Base-by-base conservation (phyloP, 495 filamentous ascomycete species). In the Xylaria venustula region DNA sequence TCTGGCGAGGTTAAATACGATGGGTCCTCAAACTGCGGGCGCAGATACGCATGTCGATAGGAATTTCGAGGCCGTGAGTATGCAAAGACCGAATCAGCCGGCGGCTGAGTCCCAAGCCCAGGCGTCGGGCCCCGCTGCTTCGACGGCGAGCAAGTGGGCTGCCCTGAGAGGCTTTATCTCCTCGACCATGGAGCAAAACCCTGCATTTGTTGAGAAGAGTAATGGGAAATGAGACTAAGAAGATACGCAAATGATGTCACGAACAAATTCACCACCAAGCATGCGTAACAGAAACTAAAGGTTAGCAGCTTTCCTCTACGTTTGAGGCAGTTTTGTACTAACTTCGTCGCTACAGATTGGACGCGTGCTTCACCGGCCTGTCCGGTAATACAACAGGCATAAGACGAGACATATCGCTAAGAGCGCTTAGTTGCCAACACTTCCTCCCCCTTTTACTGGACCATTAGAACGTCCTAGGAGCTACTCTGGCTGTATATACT, bases 181-280 rank as follows among this genome's bases (percentile, higher is more conserved):
- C 0, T 81, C 86, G 60, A 90, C 86, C 0, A 87, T 89, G 86
- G 87, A 91, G 67, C 85, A 86, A 67, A 89, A 89, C 52, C 84
- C 86, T 23, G 86, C 82, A 8, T 89, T 90, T 70, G 51, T 67
- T 1, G 51, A 0, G 46, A 69, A 61, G 30, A 8, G 54, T 44
- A 60, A 76, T 67, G 66, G 62, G 19, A 60, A 69, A 32, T 60
- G 44, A 65, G 40, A 17, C 19, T 47, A 34, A 5, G 11, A 12
- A n/a, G 37, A 20, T 36, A 2, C 25, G 14, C 11, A 22, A 44
- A 23, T 19, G 47, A 51, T 30, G 25, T 19, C 41, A 32, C 23
- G 47, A 51, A 9, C 15, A 59, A 51, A 34, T 22, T 5, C n/a
- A 14, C 23, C 19, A 15, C 26, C 7, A 44, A 49, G 46, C 15